Percentiles rank a stretch among this genome's conserved stretches.
These are phyloP conservation scores for Diutina pseudorugosa DNA, from an alignment of 1,139 yeast species.

Conservation along the genomic window DNA sequence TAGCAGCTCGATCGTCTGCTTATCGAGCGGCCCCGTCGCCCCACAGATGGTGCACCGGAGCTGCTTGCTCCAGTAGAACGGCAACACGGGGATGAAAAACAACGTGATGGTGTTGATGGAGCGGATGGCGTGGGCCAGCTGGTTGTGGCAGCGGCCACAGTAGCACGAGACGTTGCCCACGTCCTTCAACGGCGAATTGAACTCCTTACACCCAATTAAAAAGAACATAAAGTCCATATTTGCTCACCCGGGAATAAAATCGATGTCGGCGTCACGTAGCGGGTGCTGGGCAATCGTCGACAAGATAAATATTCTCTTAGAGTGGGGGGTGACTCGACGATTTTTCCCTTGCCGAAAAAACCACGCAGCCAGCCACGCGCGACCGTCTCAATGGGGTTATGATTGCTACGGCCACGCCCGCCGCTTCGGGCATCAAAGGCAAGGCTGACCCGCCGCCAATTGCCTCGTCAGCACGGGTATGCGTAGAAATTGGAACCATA, in stretches of 20 bases:
- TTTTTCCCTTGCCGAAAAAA: neutral
- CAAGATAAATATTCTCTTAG: neutral
- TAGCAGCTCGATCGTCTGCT: slow-evolving; percentile 19
- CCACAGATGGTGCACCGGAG: slow-evolving; percentile 33
- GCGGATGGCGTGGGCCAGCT: slow-evolving; percentile 30
- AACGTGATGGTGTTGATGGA: slow-evolving; percentile 31
- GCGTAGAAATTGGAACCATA: no score
- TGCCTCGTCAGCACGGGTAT: no score
- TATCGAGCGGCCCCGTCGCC: slow-evolving; percentile 26
- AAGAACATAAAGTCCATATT: slow-evolving; percentile 3
- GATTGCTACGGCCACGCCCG: neutral
- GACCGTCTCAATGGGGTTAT: neutral
- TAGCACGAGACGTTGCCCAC: slow-evolving; percentile 10
- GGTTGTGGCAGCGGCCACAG: slow-evolving; percentile 34
- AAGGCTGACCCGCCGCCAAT: neutral
- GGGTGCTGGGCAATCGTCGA: neutral
- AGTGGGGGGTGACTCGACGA: neutral
- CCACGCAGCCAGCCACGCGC: slow-evolving; percentile 4
- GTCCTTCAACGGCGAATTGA: slow-evolving; percentile 8
- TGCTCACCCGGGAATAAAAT: no score
- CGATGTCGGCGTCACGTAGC: neutral
- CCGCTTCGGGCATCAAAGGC: neutral
- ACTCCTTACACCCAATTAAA: slow-evolving; percentile 5
- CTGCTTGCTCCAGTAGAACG: slow-evolving; percentile 27
- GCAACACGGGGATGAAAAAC: slow-evolving; percentile 33